phyloP scores from a whole-genome alignment of 1,284 basidiomycete species.

The Polyporus tsugae region DNA sequence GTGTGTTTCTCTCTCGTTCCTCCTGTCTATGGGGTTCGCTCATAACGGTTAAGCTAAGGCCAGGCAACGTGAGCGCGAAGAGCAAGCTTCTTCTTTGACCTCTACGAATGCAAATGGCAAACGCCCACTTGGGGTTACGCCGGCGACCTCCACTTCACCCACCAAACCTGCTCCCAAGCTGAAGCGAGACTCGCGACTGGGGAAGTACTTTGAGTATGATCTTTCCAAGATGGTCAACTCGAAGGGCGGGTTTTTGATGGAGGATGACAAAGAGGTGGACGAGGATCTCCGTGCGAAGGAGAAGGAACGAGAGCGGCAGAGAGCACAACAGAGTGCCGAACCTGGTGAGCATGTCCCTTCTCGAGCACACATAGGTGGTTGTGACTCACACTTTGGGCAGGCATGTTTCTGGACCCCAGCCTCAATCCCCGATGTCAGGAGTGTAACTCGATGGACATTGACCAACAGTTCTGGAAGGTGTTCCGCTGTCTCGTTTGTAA shows the following conservation, averaged over 20 bases:
- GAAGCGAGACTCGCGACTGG: slow-evolving; percentile 75
- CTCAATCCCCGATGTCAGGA: slow-evolving; percentile 86
- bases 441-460: slow-evolving; percentile 87
- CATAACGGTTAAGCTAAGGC: slow-evolving; percentile 59
- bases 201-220: slow-evolving; percentile 95
- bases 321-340: slow-evolving; percentile 72
- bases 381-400: slow-evolving; percentile 43
- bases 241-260: slow-evolving; percentile 91
- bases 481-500: slow-evolving; percentile 90
- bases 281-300: slow-evolving; percentile 75
- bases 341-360: slow-evolving; percentile 61
- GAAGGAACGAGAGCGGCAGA: slow-evolving; percentile 77
- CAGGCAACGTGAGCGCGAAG: slow-evolving; percentile 53
- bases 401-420: slow-evolving; percentile 70
- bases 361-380: background rate
- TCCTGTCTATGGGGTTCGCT: slow-evolving; percentile 60
- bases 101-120: slow-evolving; percentile 44
- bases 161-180: slow-evolving; percentile 63
- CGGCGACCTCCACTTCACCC: slow-evolving; percentile 65
- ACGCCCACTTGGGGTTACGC: slow-evolving; percentile 44
- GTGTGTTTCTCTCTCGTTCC: slow-evolving; percentile 30
- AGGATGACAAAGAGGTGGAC: slow-evolving; percentile 81
- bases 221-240: slow-evolving; percentile 97
- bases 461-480: slow-evolving; percentile 81
- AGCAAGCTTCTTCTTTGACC: slow-evolving; percentile 55